Conservation (phyloP, 2,329 filamentous ascomycete species). For the Chaetomiaceae sp. region DNA sequence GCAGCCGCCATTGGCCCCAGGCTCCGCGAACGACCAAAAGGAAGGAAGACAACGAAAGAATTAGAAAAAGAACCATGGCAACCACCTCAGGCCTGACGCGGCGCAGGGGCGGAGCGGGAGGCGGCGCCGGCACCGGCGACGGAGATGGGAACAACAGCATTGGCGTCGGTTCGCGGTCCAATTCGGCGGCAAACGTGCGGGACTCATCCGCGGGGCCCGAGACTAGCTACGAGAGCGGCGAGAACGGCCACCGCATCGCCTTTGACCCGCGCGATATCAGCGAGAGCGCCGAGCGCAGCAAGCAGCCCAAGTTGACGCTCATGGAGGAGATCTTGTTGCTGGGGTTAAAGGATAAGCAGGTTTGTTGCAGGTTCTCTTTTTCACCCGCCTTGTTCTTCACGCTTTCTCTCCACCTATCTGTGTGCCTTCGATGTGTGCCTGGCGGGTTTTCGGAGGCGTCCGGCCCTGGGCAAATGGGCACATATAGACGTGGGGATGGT, state of each 20-base stretch:
- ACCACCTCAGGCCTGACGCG: slow-evolving; percentile 56
- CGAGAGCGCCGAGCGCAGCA: slow-evolving; percentile 92
- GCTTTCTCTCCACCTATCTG: background rate
- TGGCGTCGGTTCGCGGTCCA: slow-evolving; percentile 50
- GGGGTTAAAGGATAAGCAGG: slow-evolving; percentile 98
- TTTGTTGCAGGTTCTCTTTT: slow-evolving; percentile 34
- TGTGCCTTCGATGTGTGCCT: no score
- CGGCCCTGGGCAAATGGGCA: no score
- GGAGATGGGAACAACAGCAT: slow-evolving; percentile 60
- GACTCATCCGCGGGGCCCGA: slow-evolving; percentile 51
- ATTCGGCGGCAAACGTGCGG: slow-evolving; percentile 50
- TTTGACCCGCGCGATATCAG: slow-evolving; percentile 96
- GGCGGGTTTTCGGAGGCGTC: no score
- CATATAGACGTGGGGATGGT: background rate
- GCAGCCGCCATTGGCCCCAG: background rate
- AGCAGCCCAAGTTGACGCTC: slow-evolving; percentile 95
- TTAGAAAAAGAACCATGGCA: slow-evolving; percentile 24
- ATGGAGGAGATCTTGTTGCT: slow-evolving; percentile 98
- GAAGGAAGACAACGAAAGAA: background rate
- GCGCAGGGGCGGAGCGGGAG: slow-evolving; percentile 65
- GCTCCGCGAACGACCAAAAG: background rate
- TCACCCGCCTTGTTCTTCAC: slow-evolving; percentile 4
- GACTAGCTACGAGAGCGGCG: slow-evolving; percentile 85
- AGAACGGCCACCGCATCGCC: slow-evolving; percentile 98
- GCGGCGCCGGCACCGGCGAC: slow-evolving; percentile 55